phyloP scores from a whole-genome alignment of 1,284 basidiomycete genomes.

The Cryptococcus amylolentus region DNA sequence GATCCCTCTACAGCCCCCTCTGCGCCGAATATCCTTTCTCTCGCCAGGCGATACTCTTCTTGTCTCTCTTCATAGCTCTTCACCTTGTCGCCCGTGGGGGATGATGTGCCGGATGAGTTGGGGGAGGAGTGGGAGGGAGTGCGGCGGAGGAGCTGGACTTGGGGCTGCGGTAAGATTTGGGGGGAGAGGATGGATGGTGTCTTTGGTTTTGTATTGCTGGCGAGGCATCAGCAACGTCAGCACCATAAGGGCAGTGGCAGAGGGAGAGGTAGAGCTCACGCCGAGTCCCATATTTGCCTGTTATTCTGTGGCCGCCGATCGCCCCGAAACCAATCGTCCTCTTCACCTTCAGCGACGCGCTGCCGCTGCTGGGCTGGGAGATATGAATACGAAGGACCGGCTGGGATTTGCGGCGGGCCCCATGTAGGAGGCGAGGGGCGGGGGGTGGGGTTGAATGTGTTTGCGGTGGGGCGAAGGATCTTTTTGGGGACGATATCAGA shows the following conservation, averaged over 20 bases:
- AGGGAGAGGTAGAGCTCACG: conserved; percentile 23
- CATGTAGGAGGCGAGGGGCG: no score
- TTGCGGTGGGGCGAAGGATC: no score
- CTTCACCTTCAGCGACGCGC: conserved; percentile 8
- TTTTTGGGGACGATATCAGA: no score
- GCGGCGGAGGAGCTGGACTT: conserved; percentile 15
- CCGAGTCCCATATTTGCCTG: conserved; percentile 40
- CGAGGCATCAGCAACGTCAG: neutral
- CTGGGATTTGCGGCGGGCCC: no score
- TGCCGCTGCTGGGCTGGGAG: no score
- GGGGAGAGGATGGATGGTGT: conserved; percentile 4
- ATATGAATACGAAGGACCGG: no score
- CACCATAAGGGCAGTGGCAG: neutral
- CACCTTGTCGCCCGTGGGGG: neutral
- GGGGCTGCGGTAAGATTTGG: conserved; percentile 11
- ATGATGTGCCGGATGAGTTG: neutral
- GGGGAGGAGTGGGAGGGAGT: neutral
- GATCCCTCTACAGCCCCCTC: neutral
- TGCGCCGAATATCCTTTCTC: conserved; percentile 33
- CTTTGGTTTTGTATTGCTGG: conserved; percentile 10
- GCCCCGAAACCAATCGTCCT: conserved; percentile 36
- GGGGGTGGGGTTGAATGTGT: no score
- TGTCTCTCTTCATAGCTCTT: conserved; percentile 31
- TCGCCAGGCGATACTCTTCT: conserved; percentile 29
- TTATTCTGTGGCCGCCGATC: conserved; percentile 20